Percentiles rank a stretch among this genome's conserved stretches.
These are phyloP conservation scores for Arthromyces matolae DNA, from an alignment of 768 basidiomycete species.

Conservation along the genomic window DNA sequence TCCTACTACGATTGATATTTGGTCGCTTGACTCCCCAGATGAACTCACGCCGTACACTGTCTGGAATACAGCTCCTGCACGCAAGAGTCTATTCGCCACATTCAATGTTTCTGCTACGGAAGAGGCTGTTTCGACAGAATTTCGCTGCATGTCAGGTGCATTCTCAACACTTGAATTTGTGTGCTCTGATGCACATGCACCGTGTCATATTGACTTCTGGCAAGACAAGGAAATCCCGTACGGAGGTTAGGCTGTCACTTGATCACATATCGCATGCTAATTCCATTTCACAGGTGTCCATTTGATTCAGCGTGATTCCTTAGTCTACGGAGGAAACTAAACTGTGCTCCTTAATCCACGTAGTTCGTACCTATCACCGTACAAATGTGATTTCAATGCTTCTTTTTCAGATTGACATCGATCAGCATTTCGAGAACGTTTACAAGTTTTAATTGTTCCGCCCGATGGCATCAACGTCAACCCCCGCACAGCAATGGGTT, in stretches of 20 bases:
- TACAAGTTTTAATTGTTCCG: too few relatives aligned
- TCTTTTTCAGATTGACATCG: too few relatives aligned
- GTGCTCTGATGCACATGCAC: neutral
- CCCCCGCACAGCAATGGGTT: neutral
- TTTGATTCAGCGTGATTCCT: slow-evolving; percentile 1
- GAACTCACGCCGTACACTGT: slow-evolving; percentile 1
- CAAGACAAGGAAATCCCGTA: slow-evolving; percentile 2
- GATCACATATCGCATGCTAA: neutral
- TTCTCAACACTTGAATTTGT: slow-evolving; percentile 5
- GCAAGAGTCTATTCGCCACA: neutral
- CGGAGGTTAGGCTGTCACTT: neutral
- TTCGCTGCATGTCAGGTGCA: neutral
- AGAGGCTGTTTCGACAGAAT: neutral
- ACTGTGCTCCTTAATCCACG: too few relatives aligned
- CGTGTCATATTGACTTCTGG: slow-evolving; percentile 2
- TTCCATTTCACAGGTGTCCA: neutral
- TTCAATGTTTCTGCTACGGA: neutral
- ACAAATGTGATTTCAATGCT: neutral
- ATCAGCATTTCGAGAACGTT: too few relatives aligned
- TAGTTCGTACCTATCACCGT: too few relatives aligned
- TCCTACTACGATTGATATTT: neutral
- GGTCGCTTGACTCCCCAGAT: neutral
- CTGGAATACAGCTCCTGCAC: neutral
- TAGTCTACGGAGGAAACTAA: neutral
- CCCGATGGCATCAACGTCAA: too few relatives aligned